These are phyloP conservation scores for Dendrobium nobile DNA, from an alignment of 106 monocot species.

Conservation along the genomic window DNA sequence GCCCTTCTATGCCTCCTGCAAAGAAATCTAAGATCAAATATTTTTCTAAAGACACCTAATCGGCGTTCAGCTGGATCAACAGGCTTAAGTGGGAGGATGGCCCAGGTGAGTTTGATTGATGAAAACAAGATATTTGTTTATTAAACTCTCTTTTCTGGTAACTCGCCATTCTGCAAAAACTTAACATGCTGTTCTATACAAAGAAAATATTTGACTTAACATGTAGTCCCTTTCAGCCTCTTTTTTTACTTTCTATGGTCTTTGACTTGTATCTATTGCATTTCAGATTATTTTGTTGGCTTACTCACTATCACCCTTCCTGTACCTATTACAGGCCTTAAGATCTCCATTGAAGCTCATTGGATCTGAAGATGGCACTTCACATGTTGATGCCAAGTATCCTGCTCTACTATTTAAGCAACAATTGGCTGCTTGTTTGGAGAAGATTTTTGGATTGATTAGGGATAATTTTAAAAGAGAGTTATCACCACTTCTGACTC, in stretches of 20 bases:
- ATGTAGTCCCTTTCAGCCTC: neutral
- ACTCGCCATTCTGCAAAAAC: neutral
- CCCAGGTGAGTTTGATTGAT: constrained; percentile 19
- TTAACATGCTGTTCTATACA: neutral
- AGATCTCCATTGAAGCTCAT: constrained; percentile 57
- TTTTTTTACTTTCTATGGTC: neutral
- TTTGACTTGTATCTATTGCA: neutral
- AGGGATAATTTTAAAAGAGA: constrained; percentile 93
- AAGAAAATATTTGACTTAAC: neutral
- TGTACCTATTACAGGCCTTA: constrained; percentile 24
- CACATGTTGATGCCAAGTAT: constrained; percentile 82
- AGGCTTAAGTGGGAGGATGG: constrained; percentile 39
- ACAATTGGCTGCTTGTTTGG: constrained; percentile 80
- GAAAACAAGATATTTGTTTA: neutral
- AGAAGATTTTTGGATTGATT: constrained; percentile 91
- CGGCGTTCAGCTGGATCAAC: constrained; percentile 38
- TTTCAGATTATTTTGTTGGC: neutral
- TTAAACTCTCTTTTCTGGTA: constrained; percentile 7
- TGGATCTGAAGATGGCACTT: constrained; percentile 40
- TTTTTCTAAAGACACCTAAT: constrained; percentile 62
- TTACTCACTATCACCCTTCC: neutral
- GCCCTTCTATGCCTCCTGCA: constrained; percentile 89
- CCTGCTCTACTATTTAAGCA: constrained; percentile 96
- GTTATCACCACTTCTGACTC: constrained; percentile 61
- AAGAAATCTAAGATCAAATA: constrained; percentile 78